Evolutionary conservation across 2,329 filamentous ascomycete genomes (phyloP).

Genomic region (Hypoxylon sp.): DNA sequence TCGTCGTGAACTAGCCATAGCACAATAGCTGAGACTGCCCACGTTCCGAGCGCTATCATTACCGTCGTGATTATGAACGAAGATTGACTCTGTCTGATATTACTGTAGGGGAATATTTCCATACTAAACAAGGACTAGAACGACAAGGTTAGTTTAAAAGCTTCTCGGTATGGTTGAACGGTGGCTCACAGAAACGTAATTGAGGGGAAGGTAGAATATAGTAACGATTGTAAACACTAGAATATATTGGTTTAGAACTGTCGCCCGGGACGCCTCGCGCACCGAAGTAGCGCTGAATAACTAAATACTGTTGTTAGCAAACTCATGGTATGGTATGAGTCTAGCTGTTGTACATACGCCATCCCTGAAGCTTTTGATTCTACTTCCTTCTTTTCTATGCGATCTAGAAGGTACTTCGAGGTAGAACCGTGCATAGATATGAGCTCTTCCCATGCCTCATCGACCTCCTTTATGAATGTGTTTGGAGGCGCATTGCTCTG

Average conservation of each 20-base stretch:
- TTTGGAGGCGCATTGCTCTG: background rate
- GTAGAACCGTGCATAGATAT: constrained; percentile 23
- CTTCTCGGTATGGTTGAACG: background rate
- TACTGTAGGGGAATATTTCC: constrained; percentile 31
- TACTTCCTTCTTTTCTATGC: constrained; percentile 31
- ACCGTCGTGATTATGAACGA: constrained; percentile 31
- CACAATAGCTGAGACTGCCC: constrained; percentile 31
- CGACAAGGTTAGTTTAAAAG: background rate
- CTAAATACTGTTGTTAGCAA: constrained; percentile 23
- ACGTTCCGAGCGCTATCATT: constrained; percentile 31
- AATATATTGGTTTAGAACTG: constrained; percentile 38
- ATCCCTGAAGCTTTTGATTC: constrained; percentile 37
- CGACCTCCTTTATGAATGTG: constrained; percentile 26
- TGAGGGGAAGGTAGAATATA: constrained; percentile 42
- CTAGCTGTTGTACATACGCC: constrained; percentile 22
- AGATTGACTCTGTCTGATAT: constrained; percentile 11
- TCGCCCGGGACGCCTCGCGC: constrained; percentile 37
- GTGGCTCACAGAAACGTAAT: constrained; percentile 28
- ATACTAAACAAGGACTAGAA: constrained; percentile 36
- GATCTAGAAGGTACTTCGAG: constrained; percentile 29
- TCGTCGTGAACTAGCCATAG: constrained; percentile 40
- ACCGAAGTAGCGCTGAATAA: constrained; percentile 39
- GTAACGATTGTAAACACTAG: constrained; percentile 41
- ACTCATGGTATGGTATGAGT: background rate
- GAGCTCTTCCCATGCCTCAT: constrained; percentile 29